phyloP scores from a whole-genome alignment of 2,329 filamentous ascomycete species.

The Xylogone sp. region DNA sequence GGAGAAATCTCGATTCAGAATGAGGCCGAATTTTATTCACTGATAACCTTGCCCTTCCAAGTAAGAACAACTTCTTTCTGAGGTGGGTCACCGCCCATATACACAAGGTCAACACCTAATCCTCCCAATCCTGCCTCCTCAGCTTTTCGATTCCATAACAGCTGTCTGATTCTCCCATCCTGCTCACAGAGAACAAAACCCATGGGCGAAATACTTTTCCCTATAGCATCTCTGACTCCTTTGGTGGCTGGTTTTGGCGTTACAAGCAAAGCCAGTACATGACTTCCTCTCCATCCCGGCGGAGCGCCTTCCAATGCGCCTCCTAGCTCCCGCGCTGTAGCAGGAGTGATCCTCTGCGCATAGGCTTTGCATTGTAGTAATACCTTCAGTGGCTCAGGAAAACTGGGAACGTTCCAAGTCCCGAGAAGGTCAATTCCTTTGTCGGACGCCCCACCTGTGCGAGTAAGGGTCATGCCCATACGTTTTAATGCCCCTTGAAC shows the following conservation, averaged over 20 bases:
- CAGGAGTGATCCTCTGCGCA: constrained; percentile 46
- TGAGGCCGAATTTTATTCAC: constrained; percentile 5
- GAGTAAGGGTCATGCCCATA: constrained; percentile 61
- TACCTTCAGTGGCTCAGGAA: constrained; percentile 37
- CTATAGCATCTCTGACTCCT: constrained; percentile 71
- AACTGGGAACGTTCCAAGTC: constrained; percentile 57
- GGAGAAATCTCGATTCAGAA: not conserved
- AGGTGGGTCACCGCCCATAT: constrained; percentile 26
- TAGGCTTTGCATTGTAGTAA: constrained; percentile 69
- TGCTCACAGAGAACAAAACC: constrained; percentile 61
- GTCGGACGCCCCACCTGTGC: constrained; percentile 65
- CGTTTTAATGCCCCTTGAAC: constrained; percentile 50
- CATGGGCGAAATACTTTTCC: constrained; percentile 65
- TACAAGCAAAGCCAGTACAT: constrained; percentile 69
- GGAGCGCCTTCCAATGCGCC: constrained; percentile 75
- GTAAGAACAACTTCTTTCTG: constrained; percentile 45
- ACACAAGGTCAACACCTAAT: constrained; percentile 46
- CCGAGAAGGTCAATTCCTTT: constrained; percentile 73
- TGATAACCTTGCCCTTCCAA: constrained; percentile 40
- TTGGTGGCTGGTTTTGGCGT: constrained; percentile 68
- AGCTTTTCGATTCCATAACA: constrained; percentile 69
- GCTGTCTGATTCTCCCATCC: constrained; percentile 58
- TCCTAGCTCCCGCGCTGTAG: constrained; percentile 69
- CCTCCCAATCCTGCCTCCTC: constrained; percentile 60
- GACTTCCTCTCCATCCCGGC: constrained; percentile 61